phyloP scores from a whole-genome alignment of 768 basidiomycete species.

The Trametes punicea region DNA sequence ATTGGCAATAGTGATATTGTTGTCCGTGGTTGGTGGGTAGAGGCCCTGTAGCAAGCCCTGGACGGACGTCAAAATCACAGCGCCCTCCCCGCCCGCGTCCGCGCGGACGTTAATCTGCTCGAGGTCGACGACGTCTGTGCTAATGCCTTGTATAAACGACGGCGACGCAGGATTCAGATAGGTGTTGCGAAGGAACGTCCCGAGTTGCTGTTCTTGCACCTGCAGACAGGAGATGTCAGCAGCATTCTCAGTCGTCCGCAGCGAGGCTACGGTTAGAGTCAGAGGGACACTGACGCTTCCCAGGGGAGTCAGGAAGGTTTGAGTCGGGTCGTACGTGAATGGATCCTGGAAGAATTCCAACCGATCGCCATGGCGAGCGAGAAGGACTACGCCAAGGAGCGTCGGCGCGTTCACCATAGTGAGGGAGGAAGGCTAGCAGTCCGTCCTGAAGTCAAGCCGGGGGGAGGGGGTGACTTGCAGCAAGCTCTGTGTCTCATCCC shows the following conservation, averaged over 20 bases:
- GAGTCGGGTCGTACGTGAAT: conserved; percentile 21
- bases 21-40: conserved; percentile 44
- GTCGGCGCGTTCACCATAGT: conserved; percentile 12
- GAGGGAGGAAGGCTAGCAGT: not conserved
- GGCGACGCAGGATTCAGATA: conserved; percentile 54
- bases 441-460: not conserved
- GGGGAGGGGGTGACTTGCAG: too few relatives aligned
- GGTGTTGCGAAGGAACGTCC: conserved; percentile 42
- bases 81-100: conserved; percentile 64
- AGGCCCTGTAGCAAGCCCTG: conserved; percentile 65
- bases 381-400: conserved; percentile 21
- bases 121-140: conserved; percentile 32
- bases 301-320: conserved; percentile 24
- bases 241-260: not conserved
- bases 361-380: conserved; percentile 27
- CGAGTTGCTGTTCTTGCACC: conserved; percentile 41
- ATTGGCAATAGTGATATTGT: conserved; percentile 57
- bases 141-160: conserved; percentile 42
- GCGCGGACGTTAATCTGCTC: conserved; percentile 49
- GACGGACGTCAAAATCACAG: conserved; percentile 59
- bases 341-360: conserved; percentile 28
- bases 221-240: conserved; percentile 11
- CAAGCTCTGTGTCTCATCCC: too few relatives aligned
- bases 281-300: conserved; percentile 19
- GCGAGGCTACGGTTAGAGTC: not conserved